Conservation (phyloP, 257 asterid genomes). For the Mitragyna speciosa region DNA sequence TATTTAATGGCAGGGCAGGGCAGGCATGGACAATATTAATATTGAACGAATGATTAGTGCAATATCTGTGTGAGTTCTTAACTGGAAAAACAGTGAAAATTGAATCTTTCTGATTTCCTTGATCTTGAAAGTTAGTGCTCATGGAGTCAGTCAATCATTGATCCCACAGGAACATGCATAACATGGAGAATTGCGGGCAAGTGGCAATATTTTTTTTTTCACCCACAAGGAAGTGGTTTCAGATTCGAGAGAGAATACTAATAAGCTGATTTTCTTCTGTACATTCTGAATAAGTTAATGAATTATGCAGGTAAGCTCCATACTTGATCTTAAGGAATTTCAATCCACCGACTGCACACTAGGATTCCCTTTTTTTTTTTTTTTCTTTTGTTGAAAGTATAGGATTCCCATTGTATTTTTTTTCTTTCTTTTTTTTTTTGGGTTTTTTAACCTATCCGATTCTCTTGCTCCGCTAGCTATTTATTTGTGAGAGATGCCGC, state of each 20-base stretch:
- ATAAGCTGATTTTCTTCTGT: neutral
- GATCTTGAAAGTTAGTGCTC: neutral
- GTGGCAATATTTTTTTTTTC: neutral
- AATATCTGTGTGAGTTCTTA: neutral
- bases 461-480: neutral
- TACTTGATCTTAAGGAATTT: neutral
- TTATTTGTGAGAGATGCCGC: neutral
- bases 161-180: constrained; percentile 11
- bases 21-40: neutral
- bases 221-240: neutral
- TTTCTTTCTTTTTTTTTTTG: too few relatives aligned
- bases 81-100: neutral
- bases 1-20: neutral
- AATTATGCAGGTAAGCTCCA: neutral
- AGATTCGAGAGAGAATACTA: neutral
- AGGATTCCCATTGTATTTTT: neutral
- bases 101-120: neutral
- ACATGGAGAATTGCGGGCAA: constrained; percentile 1
- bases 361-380: neutral
- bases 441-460: neutral
- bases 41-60: neutral
- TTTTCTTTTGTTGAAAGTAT: too few relatives aligned
- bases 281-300: neutral
- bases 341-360: neutral
- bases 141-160: constrained; percentile 11